Evolutionary conservation across 768 basidiomycete species (phyloP).

Genomic region (Lactarius trivialis): DNA sequence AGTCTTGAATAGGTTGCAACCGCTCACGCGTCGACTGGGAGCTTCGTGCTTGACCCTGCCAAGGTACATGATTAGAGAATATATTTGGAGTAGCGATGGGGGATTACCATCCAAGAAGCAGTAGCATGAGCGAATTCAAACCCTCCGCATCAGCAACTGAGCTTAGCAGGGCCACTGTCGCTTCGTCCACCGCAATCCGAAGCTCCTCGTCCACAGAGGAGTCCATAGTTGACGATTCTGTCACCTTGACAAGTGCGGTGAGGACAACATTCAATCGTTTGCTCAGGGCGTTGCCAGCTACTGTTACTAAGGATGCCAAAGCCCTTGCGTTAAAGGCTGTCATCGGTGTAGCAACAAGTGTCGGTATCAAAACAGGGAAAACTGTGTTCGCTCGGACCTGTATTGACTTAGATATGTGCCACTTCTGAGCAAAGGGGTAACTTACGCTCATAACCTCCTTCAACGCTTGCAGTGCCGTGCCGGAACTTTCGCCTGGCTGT

Average conservation of each 20-base stretch:
- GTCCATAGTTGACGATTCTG: conserved; percentile 52
- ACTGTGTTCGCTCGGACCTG: conserved; percentile 91
- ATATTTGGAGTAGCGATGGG: background rate
- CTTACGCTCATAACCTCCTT: conserved; percentile 90
- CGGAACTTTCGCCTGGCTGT: conserved; percentile 89
- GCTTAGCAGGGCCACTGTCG: conserved; percentile 63
- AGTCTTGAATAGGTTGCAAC: conserved; percentile 66
- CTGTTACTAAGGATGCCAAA: conserved; percentile 82
- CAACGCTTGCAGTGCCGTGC: conserved; percentile 88
- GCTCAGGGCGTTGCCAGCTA: conserved; percentile 88
- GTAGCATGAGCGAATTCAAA: conserved; percentile 81
- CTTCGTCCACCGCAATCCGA: conserved; percentile 60
- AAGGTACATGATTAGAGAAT: background rate
- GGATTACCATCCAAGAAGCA: conserved; percentile 80
- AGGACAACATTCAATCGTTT: conserved; percentile 74
- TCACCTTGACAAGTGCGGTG: conserved; percentile 67
- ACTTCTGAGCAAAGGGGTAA: conserved; percentile 7
- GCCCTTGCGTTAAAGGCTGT: conserved; percentile 93
- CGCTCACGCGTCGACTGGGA: conserved; percentile 66
- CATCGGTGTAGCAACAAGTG: conserved; percentile 85
- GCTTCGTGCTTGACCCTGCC: conserved; percentile 73
- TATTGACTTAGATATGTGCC: conserved; percentile 6
- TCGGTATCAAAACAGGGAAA: conserved; percentile 95
- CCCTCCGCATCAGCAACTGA: conserved; percentile 86
- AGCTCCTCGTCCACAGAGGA: conserved; percentile 62